A percentile compares a stretch with the other conserved stretches of the same genome.
Conservation (phyloP, 179 eudicot species). For the Spergularia azorica region DNA sequence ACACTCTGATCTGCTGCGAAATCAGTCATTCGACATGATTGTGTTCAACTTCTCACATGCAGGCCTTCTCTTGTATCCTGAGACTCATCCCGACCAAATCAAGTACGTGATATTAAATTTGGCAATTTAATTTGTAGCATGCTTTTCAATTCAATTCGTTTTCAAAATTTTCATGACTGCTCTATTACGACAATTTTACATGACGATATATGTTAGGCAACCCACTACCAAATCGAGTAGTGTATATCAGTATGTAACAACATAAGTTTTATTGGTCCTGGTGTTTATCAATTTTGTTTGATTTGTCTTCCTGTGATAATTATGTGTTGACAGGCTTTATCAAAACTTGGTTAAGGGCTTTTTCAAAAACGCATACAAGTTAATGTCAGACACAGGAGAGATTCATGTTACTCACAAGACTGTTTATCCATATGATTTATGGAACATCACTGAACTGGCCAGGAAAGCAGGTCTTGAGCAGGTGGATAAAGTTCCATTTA, state of each 20-base stretch:
- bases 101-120: constrained; percentile 6
- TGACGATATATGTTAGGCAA: too few species aligned
- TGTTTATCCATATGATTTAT: constrained; percentile 23
- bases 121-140: background rate
- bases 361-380: constrained; percentile 26
- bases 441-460: constrained; percentile 34
- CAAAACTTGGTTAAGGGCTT: constrained; percentile 33
- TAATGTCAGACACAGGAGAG: constrained; percentile 26
- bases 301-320: background rate
- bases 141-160: too few species aligned
- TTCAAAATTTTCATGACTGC: too few species aligned
- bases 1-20: background rate
- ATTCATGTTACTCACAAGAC: constrained; percentile 47
- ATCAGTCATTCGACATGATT: constrained; percentile 11
- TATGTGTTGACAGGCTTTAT: constrained; percentile 24
- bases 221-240: too few species aligned
- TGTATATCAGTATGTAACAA: too few species aligned
- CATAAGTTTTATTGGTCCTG: too few species aligned
- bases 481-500: constrained; percentile 15
- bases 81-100: constrained; percentile 4
- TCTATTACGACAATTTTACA: too few species aligned
- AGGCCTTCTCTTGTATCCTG: background rate
- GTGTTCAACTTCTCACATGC: constrained; percentile 27
- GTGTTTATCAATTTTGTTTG: too few species aligned
- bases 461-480: constrained; percentile 20